These are phyloP conservation scores for Coemansia sp. DNA, from an alignment of 192 early-diverging fungal species.

Conservation along the genomic window DNA sequence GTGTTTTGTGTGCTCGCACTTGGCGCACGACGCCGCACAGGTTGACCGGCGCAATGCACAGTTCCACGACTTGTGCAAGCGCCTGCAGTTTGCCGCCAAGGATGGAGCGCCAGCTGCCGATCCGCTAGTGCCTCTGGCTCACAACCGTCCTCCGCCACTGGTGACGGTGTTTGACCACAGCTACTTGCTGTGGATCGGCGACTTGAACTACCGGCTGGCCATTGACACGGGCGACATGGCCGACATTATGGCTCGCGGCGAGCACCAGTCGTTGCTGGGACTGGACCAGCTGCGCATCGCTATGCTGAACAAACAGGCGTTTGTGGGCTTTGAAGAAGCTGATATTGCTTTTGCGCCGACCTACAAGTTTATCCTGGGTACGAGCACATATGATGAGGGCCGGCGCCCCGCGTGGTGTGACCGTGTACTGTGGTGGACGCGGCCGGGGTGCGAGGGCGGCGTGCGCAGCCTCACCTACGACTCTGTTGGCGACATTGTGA, in stretches of 20 bases:
- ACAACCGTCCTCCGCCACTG: conserved; percentile 11
- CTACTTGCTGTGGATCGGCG: conserved; percentile 86
- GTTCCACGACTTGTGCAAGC: conserved; percentile 77
- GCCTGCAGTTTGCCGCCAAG: conserved; percentile 58
- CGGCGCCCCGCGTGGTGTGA: conserved; percentile 93
- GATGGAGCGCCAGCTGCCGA: conserved; percentile 16
- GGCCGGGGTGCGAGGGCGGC: conserved; percentile 42
- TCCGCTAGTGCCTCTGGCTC: conserved; percentile 18
- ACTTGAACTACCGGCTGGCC: conserved; percentile 89
- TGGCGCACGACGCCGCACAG: conserved; percentile 80
- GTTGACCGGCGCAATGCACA: conserved; percentile 85
- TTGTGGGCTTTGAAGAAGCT: conserved; percentile 84
- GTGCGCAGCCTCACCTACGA: conserved; percentile 20
- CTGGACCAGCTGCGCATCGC: conserved; percentile 82
- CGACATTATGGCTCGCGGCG: conserved; percentile 50
- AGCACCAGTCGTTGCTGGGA: conserved; percentile 64
- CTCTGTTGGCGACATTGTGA: conserved; percentile 8
- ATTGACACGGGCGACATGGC: conserved; percentile 64
- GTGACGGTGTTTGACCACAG: conserved; percentile 66
- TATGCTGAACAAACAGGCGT: conserved; percentile 62
- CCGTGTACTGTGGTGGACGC: conserved; percentile 84
- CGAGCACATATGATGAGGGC: conserved; percentile 74
- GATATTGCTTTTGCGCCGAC: conserved; percentile 78
- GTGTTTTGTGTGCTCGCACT: conserved; percentile 85
- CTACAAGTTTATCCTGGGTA: conserved; percentile 91